Conservation (phyloP, 495 filamentous ascomycete species). For the Cercophora scortea region DNA sequence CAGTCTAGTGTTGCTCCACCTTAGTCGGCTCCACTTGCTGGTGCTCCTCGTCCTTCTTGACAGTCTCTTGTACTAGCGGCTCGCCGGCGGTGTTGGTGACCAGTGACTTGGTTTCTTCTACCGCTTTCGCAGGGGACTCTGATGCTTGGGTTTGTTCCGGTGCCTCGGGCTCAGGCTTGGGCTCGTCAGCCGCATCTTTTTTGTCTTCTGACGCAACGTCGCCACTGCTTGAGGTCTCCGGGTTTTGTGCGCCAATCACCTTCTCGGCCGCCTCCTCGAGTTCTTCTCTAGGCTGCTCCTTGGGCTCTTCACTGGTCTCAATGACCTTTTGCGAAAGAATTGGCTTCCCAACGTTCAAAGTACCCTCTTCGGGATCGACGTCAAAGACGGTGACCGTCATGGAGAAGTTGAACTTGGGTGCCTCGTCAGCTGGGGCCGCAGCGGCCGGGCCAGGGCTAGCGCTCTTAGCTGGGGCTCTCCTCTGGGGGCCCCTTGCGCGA, state of each 20-base stretch:
- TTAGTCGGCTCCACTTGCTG: slow-evolving; percentile 28
- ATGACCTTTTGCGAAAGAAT: slow-evolving; percentile 11
- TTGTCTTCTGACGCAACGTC: not conserved
- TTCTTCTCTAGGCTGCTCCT: slow-evolving; percentile 9
- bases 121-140: not conserved
- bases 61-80: slow-evolving; percentile 32
- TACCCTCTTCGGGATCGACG: slow-evolving; percentile 46
- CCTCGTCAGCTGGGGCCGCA: slow-evolving; percentile 9
- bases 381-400: slow-evolving; percentile 37
- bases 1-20: slow-evolving; percentile 13
- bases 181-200: slow-evolving; percentile 4
- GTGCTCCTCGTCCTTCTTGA: slow-evolving; percentile 25
- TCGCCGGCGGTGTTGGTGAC: slow-evolving; percentile 53
- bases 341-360: slow-evolving; percentile 23
- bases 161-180: slow-evolving; percentile 10
- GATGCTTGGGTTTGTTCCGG: not conserved
- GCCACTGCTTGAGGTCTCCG: not conserved
- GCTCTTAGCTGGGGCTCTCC: slow-evolving; percentile 55
- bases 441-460: slow-evolving; percentile 23
- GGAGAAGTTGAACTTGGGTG: slow-evolving; percentile 29
- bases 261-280: slow-evolving; percentile 17
- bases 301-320: slow-evolving; percentile 9
- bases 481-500: slow-evolving; percentile 77
- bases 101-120: slow-evolving; percentile 25
- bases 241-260: not conserved